Conservation (phyloP, 1,139 yeast genomes). For the Lodderomyces oxycetoniae region DNA sequence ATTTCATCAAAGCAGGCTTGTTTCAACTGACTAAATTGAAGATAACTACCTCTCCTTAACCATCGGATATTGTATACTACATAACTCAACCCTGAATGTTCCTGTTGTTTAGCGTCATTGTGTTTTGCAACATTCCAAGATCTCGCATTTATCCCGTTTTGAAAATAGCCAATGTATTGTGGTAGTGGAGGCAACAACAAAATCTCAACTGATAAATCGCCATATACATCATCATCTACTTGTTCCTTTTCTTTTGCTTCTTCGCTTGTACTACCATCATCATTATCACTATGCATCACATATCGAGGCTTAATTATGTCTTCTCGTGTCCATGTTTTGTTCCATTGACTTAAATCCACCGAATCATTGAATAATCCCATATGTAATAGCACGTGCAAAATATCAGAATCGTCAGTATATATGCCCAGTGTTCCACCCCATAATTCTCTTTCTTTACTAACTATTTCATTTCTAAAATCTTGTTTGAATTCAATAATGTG, state of each 20-base stretch:
- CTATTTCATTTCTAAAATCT: slow-evolving; percentile 40
- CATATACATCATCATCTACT: slow-evolving; percentile 27
- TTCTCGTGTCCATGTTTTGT: slow-evolving; percentile 23
- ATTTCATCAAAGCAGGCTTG: slow-evolving; percentile 29
- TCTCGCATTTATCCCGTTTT: slow-evolving; percentile 70
- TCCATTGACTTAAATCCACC: slow-evolving; percentile 32
- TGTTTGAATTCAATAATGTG: slow-evolving; percentile 26
- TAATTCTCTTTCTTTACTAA: slow-evolving; percentile 49
- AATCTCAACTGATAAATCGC: slow-evolving; percentile 66
- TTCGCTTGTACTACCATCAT: slow-evolving; percentile 6
- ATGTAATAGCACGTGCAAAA: slow-evolving; percentile 70
- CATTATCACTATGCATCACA: slow-evolving; percentile 6
- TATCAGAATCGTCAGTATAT: slow-evolving; percentile 90
- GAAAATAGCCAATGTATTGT: slow-evolving; percentile 55
- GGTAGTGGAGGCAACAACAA: slow-evolving; percentile 65
- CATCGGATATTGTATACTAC: slow-evolving; percentile 54
- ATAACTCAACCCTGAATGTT: slow-evolving; percentile 68
- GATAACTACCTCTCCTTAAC: slow-evolving; percentile 34
- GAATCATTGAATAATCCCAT: slow-evolving; percentile 50
- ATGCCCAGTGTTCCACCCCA: slow-evolving; percentile 85
- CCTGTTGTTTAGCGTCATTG: slow-evolving; percentile 15
- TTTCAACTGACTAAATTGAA: slow-evolving; percentile 26
- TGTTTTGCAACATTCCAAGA: slow-evolving; percentile 44
- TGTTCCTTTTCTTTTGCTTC: slow-evolving; percentile 27
- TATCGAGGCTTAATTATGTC: slow-evolving; percentile 30